Percentiles rank a stretch among this genome's conserved stretches.
Evolutionary conservation across 306 rosid genomes (phyloP).

Genomic region (Vigna unguiculata): DNA sequence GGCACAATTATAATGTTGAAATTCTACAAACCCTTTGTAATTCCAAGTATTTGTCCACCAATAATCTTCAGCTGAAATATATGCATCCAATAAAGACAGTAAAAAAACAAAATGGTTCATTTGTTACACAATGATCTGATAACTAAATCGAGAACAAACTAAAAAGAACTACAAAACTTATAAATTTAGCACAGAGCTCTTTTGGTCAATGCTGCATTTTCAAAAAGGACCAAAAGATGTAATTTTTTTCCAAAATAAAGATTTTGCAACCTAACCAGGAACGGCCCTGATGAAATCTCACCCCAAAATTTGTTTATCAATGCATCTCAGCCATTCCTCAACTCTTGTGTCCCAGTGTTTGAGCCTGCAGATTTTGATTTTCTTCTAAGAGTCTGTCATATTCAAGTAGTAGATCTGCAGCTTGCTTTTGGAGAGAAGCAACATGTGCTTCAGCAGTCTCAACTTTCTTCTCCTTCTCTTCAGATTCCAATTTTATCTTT

Average conservation of each 20-base stretch:
- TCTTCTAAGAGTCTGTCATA: slow-evolving; percentile 83
- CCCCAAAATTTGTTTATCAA: slow-evolving; percentile 25
- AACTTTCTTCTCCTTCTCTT: slow-evolving; percentile 67
- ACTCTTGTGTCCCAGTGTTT: slow-evolving; percentile 49
- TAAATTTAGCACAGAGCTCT: background rate
- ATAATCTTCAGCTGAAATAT: background rate
- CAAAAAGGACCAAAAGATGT: slow-evolving; percentile 30
- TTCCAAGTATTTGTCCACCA: background rate
- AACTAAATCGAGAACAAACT: slow-evolving; percentile 28
- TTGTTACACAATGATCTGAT: slow-evolving; percentile 11
- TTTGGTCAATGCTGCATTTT: slow-evolving; percentile 32
- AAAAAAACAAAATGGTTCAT: background rate
- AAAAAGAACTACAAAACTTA: slow-evolving; percentile 33
- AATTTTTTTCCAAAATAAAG: background rate
- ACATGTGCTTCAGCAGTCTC: slow-evolving; percentile 81
- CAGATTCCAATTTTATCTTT: slow-evolving; percentile 65
- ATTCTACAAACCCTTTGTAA: slow-evolving; percentile 31
- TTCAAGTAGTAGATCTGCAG: slow-evolving; percentile 82
- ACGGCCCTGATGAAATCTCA: slow-evolving; percentile 28
- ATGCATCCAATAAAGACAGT: background rate
- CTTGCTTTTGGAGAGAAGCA: slow-evolving; percentile 77
- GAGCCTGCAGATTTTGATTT: slow-evolving; percentile 85
- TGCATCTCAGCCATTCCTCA: slow-evolving; percentile 47
- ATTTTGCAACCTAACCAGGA: slow-evolving; percentile 35
- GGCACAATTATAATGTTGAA: slow-evolving; percentile 15